These are phyloP conservation scores for Ambrosiella xylebori DNA, from an alignment of 2,329 filamentous ascomycete species.

Conservation along the genomic window DNA sequence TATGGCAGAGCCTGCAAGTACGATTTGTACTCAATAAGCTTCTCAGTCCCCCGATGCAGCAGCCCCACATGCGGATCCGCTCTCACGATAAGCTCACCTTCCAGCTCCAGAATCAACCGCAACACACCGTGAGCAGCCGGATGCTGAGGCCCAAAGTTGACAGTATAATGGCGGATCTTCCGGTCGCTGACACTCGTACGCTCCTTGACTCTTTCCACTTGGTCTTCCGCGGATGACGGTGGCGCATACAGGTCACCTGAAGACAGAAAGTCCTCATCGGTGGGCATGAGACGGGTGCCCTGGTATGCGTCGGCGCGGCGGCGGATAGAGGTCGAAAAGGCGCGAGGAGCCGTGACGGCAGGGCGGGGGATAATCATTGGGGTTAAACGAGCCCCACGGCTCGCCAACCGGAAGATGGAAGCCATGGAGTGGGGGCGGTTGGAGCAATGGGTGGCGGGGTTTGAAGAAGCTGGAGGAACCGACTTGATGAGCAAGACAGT, in stretches of 20 bases:
- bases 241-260: slow-evolving; percentile 33
- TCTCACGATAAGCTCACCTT: slow-evolving; percentile 92
- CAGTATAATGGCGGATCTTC: slow-evolving; percentile 96
- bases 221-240: slow-evolving; percentile 24
- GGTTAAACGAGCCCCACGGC: slow-evolving; percentile 35
- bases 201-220: slow-evolving; percentile 27
- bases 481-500: background rate
- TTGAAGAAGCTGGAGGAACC: background rate
- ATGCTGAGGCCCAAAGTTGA: slow-evolving; percentile 98
- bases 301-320: slow-evolving; percentile 40
- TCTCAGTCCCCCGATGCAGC: slow-evolving; percentile 93
- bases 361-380: slow-evolving; percentile 13
- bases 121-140: slow-evolving; percentile 96
- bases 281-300: slow-evolving; percentile 46
- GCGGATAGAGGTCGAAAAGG: slow-evolving; percentile 47
- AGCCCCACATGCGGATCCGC: slow-evolving; percentile 93
- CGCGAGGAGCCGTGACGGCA: slow-evolving; percentile 26
- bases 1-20: slow-evolving; percentile 96
- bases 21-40: slow-evolving; percentile 99
- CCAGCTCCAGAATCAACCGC: slow-evolving; percentile 91
- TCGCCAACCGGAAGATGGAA: slow-evolving; percentile 54
- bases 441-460: background rate
- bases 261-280: slow-evolving; percentile 45
- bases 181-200: slow-evolving; percentile 38
- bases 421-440: slow-evolving; percentile 36